Evolutionary conservation across 2,329 filamentous ascomycete species (phyloP).

Genomic region (Akanthomyces dipterigenus): DNA sequence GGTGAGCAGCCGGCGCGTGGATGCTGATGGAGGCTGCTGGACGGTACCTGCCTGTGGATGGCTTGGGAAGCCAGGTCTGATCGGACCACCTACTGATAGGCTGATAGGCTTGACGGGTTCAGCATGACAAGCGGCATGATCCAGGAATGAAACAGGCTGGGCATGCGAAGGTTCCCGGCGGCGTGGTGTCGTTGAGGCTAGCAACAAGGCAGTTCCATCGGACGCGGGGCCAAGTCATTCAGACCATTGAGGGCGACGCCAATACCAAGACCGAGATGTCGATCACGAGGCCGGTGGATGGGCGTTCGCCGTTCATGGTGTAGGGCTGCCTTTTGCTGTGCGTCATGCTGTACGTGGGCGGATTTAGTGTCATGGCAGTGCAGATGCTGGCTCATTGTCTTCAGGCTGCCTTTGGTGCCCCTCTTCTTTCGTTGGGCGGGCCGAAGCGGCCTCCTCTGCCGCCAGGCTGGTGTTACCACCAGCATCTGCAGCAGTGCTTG

Average conservation of each 20-base stretch:
- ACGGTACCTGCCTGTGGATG: background rate
- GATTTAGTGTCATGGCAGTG: background rate
- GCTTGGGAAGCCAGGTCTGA: background rate
- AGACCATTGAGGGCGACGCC: background rate
- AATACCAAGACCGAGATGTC: background rate
- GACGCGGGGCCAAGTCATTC: conserved; percentile 2
- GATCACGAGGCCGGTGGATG: background rate
- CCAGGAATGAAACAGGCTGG: background rate
- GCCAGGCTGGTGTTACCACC: background rate
- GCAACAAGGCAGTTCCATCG: background rate
- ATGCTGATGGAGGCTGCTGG: conserved; percentile 1
- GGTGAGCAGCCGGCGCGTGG: conserved; percentile 5
- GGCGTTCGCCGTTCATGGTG: background rate
- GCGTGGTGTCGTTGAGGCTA: background rate
- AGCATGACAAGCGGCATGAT: background rate
- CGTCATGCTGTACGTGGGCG: background rate
- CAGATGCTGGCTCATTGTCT: background rate
- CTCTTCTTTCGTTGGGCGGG: background rate
- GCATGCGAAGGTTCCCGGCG: background rate
- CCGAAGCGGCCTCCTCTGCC: background rate
- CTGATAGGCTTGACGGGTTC: too few species aligned
- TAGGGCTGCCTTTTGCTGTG: background rate
- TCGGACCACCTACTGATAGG: background rate
- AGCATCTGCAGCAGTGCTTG: too few species aligned
- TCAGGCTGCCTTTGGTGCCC: background rate